phyloP scores from a whole-genome alignment of 2,329 filamentous ascomycete species.

The Chrysosporium keratinophilum region DNA sequence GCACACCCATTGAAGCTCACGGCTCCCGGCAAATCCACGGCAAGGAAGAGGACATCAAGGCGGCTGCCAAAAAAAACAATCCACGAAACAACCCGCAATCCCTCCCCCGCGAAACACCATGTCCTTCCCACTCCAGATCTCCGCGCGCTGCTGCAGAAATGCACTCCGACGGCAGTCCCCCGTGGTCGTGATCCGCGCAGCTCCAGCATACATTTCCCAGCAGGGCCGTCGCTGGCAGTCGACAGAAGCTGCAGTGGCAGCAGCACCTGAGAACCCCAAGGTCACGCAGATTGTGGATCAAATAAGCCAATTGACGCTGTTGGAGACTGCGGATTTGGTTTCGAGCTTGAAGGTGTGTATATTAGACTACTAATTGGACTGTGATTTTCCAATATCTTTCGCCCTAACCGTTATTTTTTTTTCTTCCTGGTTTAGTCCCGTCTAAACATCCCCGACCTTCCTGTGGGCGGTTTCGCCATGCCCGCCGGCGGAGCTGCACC shows the following conservation, averaged over 20 bases:
- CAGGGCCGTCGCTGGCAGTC: slow-evolving; percentile 76
- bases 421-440: slow-evolving; percentile 54
- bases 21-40: background rate
- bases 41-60: background rate
- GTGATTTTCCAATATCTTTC: background rate
- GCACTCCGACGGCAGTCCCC: slow-evolving; percentile 29
- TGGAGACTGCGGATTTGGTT: slow-evolving; percentile 95
- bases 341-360: slow-evolving; percentile 73
- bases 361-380: background rate
- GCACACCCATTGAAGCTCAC: background rate
- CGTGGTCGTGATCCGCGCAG: slow-evolving; percentile 27
- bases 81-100: background rate
- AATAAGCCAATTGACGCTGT: slow-evolving; percentile 92
- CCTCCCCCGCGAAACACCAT: slow-evolving; percentile 20
- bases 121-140: slow-evolving; percentile 33
- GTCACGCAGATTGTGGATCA: slow-evolving; percentile 92
- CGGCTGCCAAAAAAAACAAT: background rate
- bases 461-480: slow-evolving; percentile 79
- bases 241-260: slow-evolving; percentile 53
- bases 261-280: slow-evolving; percentile 66
- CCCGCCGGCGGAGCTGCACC: slow-evolving; percentile 50
- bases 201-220: slow-evolving; percentile 11
- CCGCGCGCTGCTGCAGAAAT: slow-evolving; percentile 37
- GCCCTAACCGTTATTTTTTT: background rate
- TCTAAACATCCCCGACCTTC: slow-evolving; percentile 96